phyloP scores from a whole-genome alignment of 2,329 filamentous ascomycete species.

The Penicillium digitatum region DNA sequence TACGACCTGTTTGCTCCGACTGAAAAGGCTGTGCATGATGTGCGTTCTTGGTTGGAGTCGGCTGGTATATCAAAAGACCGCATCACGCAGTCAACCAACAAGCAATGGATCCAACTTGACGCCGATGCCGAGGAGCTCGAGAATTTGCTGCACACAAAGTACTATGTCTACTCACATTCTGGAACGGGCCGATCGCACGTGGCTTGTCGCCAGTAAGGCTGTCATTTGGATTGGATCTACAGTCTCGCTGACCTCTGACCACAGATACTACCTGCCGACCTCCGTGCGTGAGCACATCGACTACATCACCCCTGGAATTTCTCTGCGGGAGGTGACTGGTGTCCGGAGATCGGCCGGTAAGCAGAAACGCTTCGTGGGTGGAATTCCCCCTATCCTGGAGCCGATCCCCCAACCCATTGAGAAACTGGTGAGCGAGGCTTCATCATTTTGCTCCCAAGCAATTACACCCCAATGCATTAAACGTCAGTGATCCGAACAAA shows the following conservation, averaged over 20 bases:
- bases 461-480: constrained; percentile 44
- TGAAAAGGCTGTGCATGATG: constrained; percentile 25
- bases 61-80: constrained; percentile 26
- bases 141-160: constrained; percentile 38
- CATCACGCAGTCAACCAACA: constrained; percentile 29
- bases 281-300: constrained; percentile 31
- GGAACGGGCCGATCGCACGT: constrained; percentile 33
- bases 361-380: constrained; percentile 24
- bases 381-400: constrained; percentile 25
- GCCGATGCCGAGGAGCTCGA: constrained; percentile 38
- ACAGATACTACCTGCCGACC: constrained; percentile 30
- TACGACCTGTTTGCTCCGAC: constrained; percentile 37
- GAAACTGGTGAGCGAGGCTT: constrained; percentile 14
- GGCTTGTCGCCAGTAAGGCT: constrained; percentile 40
- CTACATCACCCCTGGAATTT: constrained; percentile 35
- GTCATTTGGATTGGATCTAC: background rate
- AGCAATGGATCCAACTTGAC: constrained; percentile 43
- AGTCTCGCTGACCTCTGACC: background rate
- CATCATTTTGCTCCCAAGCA: constrained; percentile 27
- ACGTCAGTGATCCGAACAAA: constrained; percentile 16
- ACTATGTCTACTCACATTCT: constrained; percentile 37
- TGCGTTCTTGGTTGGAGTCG: constrained; percentile 29
- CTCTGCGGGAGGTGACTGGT: constrained; percentile 29
- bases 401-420: constrained; percentile 25
- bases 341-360: constrained; percentile 7